phyloP scores from a whole-genome alignment of 148 eudicot genomes.

The Rhododendron williamsianum region DNA sequence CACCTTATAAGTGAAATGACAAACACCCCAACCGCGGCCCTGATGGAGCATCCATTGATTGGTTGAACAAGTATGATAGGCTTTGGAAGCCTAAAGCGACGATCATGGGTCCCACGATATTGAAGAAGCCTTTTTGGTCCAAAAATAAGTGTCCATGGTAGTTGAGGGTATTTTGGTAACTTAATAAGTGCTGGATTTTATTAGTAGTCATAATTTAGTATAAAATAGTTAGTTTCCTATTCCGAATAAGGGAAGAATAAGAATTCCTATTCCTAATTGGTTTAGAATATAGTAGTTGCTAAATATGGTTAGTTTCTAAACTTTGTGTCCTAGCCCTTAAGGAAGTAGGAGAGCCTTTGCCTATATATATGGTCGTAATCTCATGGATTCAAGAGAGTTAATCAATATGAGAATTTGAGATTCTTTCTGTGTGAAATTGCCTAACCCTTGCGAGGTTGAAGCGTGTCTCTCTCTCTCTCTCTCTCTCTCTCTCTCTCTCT shows the following conservation, averaged over 20 bases:
- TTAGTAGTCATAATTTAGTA: neutral
- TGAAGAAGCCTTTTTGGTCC: no score
- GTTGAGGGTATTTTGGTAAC: neutral
- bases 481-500: neutral
- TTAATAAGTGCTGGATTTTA: neutral
- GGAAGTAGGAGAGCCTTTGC: neutral
- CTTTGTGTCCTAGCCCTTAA: neutral
- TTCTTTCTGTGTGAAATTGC: neutral
- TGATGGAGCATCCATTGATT: no score
- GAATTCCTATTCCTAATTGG: neutral
- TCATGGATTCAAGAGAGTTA: neutral
- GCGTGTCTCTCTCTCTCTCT: neutral
- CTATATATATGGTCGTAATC: neutral
- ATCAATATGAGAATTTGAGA: neutral
- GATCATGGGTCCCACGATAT: no score
- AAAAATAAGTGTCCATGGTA: neutral
- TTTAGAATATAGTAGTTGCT: neutral
- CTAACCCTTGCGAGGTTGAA: neutral
- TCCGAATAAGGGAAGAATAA: neutral
- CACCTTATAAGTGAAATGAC: neutral
- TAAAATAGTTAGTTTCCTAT: neutral
- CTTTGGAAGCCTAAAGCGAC: no score
- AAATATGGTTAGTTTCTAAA: neutral
- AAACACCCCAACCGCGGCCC: neutral
- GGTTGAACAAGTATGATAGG: no score